phyloP scores from a whole-genome alignment of 148 eudicot genomes.

The Tetragonia tetragonoides region DNA sequence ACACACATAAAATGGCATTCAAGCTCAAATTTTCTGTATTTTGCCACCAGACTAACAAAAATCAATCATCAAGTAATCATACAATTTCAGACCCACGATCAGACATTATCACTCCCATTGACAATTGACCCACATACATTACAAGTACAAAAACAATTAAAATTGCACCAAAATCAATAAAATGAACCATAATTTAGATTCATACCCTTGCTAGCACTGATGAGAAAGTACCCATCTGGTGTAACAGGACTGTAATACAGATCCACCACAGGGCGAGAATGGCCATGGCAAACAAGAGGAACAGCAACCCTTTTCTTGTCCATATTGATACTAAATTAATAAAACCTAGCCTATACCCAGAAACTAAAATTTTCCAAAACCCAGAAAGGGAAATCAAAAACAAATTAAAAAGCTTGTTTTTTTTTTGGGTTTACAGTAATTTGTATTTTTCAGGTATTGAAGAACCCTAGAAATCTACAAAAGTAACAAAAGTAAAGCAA shows the following conservation, averaged over 20 bases:
- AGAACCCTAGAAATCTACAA: constrained; percentile 28
- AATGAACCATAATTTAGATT: background rate
- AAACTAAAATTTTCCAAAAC: constrained; percentile 17
- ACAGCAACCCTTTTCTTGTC: constrained; percentile 71
- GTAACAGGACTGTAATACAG: constrained; percentile 81
- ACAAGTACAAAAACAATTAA: background rate
- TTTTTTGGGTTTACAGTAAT: constrained; percentile 1
- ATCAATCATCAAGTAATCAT: constrained; percentile 1
- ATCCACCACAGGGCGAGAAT: constrained; percentile 89
- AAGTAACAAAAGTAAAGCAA: background rate
- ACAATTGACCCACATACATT: background rate
- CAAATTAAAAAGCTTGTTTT: background rate
- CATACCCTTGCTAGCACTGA: constrained; percentile 91
- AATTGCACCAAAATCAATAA: background rate
- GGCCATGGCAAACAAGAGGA: constrained; percentile 86
- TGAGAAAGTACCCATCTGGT: constrained; percentile 75
- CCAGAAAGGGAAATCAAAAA: constrained; percentile 22
- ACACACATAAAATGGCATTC: background rate
- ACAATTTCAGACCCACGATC: background rate
- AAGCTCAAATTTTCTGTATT: constrained; percentile 6
- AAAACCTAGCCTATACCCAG: constrained; percentile 20
- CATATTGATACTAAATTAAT: constrained; percentile 27
- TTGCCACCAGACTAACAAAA: background rate
- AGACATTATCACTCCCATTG: constrained; percentile 6
- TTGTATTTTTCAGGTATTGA: constrained; percentile 16